A percentile compares a stretch with the other conserved stretches of the same genome.
These are phyloP conservation scores for Elasticomyces elasticus DNA, from an alignment of 495 filamentous ascomycete species.

Conservation along the genomic window DNA sequence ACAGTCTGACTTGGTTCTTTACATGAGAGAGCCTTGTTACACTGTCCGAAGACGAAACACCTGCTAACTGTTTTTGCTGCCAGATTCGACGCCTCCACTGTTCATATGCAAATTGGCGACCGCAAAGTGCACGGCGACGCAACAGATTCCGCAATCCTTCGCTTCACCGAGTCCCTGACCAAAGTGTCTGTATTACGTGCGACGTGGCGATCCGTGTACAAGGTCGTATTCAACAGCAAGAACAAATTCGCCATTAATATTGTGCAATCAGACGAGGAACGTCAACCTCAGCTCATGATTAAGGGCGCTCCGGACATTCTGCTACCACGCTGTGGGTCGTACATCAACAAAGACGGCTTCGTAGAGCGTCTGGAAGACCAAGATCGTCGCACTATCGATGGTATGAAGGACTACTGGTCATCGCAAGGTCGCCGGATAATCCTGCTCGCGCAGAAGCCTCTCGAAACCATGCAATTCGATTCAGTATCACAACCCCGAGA, in stretches of 20 bases:
- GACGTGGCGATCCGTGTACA: slow-evolving; percentile 48
- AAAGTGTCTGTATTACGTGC: slow-evolving; percentile 41
- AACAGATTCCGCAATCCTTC: slow-evolving; percentile 60
- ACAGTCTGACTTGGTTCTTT: no score
- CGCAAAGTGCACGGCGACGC: slow-evolving; percentile 60
- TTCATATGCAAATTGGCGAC: slow-evolving; percentile 41
- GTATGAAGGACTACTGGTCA: slow-evolving; percentile 52
- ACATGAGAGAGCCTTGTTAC: no score
- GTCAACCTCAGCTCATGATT: slow-evolving; percentile 41
- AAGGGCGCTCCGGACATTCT: slow-evolving; percentile 59
- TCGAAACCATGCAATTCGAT: slow-evolving; percentile 26
- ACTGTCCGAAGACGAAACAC: no score
- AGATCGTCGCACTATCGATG: slow-evolving; percentile 36
- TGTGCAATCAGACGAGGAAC: slow-evolving; percentile 13
- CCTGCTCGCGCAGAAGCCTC: slow-evolving; percentile 48
- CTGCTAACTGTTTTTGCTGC: no score
- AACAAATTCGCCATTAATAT: slow-evolving; percentile 61
- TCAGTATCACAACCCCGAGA: slow-evolving; percentile 18
- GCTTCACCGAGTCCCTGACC: slow-evolving; percentile 51
- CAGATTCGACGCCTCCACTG: slow-evolving; percentile 55
- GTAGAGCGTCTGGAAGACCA: slow-evolving; percentile 34
- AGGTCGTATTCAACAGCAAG: slow-evolving; percentile 67
- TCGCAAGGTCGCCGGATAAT: slow-evolving; percentile 55
- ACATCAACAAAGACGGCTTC: slow-evolving; percentile 40
- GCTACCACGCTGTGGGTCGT: slow-evolving; percentile 44